Base-by-base conservation (phyloP, 2,329 filamentous ascomycete species). In the Trichoderma guizhouense region DNA sequence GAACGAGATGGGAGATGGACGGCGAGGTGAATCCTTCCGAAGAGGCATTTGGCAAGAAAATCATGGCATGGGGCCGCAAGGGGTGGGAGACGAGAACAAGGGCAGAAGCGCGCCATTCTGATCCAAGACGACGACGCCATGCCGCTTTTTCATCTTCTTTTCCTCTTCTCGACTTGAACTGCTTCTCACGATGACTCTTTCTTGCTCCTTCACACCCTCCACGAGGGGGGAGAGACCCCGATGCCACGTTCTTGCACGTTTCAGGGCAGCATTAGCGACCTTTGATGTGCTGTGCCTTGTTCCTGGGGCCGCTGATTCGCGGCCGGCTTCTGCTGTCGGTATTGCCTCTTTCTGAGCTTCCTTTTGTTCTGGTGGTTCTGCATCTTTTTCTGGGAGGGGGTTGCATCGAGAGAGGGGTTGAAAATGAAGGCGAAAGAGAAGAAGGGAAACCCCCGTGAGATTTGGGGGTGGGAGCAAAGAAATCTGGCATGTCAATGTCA, bases 241-340 rank as follows among this genome's bases (percentile, higher is more conserved):
- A 53, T 72, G 58, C 71, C 71, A 72, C 66, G 71, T 72, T 72
- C 28, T 72, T 24, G 71, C 71, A 72, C 71, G 71, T 72, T 72
- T 72, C 71, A 70, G 71, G 53, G 71, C 57, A 70, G 68, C 66
- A 69, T 68, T 68, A 68, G 65, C 65, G 65, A 32, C 55, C 51
- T 43, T n/a, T 43, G 39, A 43, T 43, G 53, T 51, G 47, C 51
- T 43, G 53, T 60, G 47, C 51, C 51, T 57, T 68, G 66, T 60
- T 21, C 55, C 55, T 60, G 66, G 66, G 30, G 43, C 43, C 28
- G 66, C 21, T 28, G 64, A n/a, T 30, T 67, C 51, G 51, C 64
- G 24, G 66, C 39, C 57, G 57, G 66, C 66, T 53, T 28, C 28
- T 69, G 55, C 24, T 21, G 55, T 51, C 66, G 66, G 66, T 58